Evolutionary conservation across 108 stramenopile genomes (phyloP), one percentile per base, ranked within the genome.

Genomic region (Skeletonema grethae): DNA sequence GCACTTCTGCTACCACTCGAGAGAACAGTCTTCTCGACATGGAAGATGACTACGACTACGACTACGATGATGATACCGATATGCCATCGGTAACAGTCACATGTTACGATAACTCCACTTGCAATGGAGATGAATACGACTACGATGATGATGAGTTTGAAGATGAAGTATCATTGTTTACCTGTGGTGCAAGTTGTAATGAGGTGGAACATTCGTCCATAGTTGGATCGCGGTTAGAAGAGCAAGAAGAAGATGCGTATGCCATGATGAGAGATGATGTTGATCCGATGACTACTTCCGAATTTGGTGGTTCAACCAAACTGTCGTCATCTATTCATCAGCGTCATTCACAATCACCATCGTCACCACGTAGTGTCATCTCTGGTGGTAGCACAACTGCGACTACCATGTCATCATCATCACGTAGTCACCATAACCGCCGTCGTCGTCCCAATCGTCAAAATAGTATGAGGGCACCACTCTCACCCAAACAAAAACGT

Each of bases 131-230:
- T 30, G 69, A 70, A 28, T 28, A 28, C 25, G 25, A 28, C 25
- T 28, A 28, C 25, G 25, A 28, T 34, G 46, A 30, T 56, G 71
- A 38, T 16, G 63, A 55, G n/a, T 4, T 10, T 31, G 31, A 46
- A 4, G 55, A 57, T 61, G 48, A 63, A 30, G 62, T 34, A 55
- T 53, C 59, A 15, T 72, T 48, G 31, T 24, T 63, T 35, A 62
- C 48, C 0, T 25, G 39, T 65, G 57, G 34, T 28, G 64, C 31
- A 29, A 41, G 35, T 12, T 36, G 36, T 24, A 64, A 41, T 64
- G 63, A 28, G 18, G 46, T 18, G 5, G 55, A 61, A 31, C 29
- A 45, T 61, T 7, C 63, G 0, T 28, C 63, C 5, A 28, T 34
- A 9, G 38, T 15, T 31, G 46, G 41, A 24, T 4, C 6, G 32